phyloP scores from a whole-genome alignment of 2,329 filamentous ascomycete species.

The Fusarium concolor region DNA sequence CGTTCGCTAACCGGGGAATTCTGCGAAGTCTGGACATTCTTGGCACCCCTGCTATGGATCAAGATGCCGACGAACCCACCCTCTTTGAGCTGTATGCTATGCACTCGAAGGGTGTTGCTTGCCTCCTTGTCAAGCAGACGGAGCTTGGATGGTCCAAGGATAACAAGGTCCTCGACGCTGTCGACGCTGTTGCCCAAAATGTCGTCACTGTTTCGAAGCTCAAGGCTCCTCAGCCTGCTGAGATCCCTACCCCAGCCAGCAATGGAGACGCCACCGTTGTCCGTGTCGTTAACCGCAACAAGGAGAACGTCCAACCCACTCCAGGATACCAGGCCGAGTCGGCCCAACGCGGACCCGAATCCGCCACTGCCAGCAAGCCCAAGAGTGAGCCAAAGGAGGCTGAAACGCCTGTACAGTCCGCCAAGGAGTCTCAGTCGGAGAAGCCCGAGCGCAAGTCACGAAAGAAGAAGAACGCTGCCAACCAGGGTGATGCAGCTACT shows the following conservation, averaged over 20 bases:
- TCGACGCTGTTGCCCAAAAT: constrained; percentile 80
- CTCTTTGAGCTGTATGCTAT: constrained; percentile 97
- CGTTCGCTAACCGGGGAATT: constrained; percentile 85
- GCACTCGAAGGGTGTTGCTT: constrained; percentile 97
- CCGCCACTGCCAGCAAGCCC: constrained; percentile 52
- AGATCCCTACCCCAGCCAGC: constrained; percentile 49
- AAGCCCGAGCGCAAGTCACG: constrained; percentile 70
- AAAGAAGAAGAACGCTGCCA: constrained; percentile 73
- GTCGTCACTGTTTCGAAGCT: constrained; percentile 81
- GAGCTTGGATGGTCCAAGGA: constrained; percentile 94
- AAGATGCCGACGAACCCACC: constrained; percentile 74
- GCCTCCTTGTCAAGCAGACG: constrained; percentile 83
- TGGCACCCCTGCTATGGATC: constrained; percentile 72
- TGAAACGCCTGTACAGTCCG: constrained; percentile 56
- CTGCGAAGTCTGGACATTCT: constrained; percentile 93
- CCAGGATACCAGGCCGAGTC: constrained; percentile 43
- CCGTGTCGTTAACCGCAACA: constrained; percentile 52
- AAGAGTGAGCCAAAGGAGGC: constrained; percentile 62
- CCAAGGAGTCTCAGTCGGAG: constrained; percentile 59
- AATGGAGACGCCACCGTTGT: constrained; percentile 50
- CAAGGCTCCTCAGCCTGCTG: constrained; percentile 61
- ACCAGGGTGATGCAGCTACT: constrained; percentile 58
- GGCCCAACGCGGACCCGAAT: constrained; percentile 49
- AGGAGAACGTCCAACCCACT: constrained; percentile 51
- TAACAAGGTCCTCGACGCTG: constrained; percentile 83